These are phyloP conservation scores for Xerocomus brunneocitrinus DNA, from an alignment of 768 basidiomycete species.

Conservation along the genomic window DNA sequence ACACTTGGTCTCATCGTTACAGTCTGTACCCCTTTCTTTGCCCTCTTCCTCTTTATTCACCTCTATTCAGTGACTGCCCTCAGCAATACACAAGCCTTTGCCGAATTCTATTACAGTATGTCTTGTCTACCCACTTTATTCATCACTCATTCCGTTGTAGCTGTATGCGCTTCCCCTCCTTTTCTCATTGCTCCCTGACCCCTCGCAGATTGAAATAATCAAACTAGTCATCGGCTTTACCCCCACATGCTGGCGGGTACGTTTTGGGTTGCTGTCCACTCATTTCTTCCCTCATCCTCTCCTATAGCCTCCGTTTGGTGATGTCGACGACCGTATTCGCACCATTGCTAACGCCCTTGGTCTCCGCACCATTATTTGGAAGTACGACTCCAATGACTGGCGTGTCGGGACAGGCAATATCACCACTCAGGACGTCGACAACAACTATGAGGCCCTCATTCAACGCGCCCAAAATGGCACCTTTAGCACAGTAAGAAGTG, in stretches of 20 bases:
- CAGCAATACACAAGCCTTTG: conserved; percentile 62
- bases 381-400: conserved; percentile 72
- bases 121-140: not conserved
- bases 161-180: conserved; percentile 14
- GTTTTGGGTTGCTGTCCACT: conserved; percentile 7
- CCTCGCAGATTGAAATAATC: conserved; percentile 43
- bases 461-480: conserved; percentile 39
- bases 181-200: not conserved
- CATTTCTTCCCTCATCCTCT: not conserved
- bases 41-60: not conserved
- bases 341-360: conserved; percentile 63
- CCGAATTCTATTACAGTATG: conserved; percentile 73
- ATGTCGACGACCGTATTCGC: conserved; percentile 73
- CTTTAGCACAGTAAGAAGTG: conserved; percentile 34
- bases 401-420: conserved; percentile 46
- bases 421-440: conserved; percentile 43
- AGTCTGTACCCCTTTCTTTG: conserved; percentile 33
- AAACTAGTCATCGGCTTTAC: conserved; percentile 54
- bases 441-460: conserved; percentile 53
- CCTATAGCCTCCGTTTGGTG: conserved; percentile 56
- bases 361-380: conserved; percentile 71
- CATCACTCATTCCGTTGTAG: conserved; percentile 13
- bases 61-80: conserved; percentile 48
- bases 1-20: conserved; percentile 37
- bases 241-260: conserved; percentile 56